phyloP scores from a whole-genome alignment of 2,329 filamentous ascomycete species.

The Pyrenochaeta sp. region DNA sequence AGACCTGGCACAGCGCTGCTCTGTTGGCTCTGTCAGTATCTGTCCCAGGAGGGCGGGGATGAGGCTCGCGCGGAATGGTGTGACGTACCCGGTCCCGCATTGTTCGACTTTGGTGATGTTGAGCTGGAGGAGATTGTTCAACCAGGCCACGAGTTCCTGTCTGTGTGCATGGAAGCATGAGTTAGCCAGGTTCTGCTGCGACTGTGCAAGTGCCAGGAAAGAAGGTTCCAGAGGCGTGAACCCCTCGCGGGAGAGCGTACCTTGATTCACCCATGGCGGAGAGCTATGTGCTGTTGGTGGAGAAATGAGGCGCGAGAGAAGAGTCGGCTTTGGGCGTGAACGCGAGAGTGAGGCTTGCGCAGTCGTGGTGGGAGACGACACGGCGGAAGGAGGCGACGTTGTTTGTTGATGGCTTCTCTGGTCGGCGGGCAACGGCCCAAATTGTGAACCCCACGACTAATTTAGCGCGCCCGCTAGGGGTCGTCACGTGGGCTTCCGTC shows the following conservation, averaged over 20 bases:
- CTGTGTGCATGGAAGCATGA: conserved; percentile 60
- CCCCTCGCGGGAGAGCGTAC: conserved; percentile 47
- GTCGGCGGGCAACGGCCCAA: conserved; percentile 22
- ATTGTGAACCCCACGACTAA: conserved; percentile 27
- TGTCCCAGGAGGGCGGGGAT: conserved; percentile 1
- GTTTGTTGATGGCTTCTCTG: conserved; percentile 35
- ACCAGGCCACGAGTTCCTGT: conserved; percentile 95
- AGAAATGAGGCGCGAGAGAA: no score
- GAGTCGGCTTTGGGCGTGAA: no score
- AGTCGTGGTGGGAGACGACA: conserved; percentile 13
- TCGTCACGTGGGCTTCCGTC: conserved; percentile 11
- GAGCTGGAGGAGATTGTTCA: conserved; percentile 96
- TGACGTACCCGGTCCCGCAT: conserved; percentile 90
- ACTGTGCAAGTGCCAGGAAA: conserved; percentile 26
- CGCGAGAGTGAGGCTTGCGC: conserved; percentile 11
- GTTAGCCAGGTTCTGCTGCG: conserved; percentile 25
- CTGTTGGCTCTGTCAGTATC: conserved; percentile 57
- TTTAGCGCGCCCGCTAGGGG: conserved; percentile 13
- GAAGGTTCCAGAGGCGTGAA: conserved; percentile 17
- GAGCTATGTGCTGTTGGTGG: conserved; percentile 10
- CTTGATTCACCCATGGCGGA: conserved; percentile 69
- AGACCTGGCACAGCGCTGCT: conserved; percentile 94
- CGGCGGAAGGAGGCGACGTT: conserved; percentile 22
- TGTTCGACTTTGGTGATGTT: conserved; percentile 99
- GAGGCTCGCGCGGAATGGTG: conserved; percentile 24